Percentiles rank a stretch among this genome's conserved stretches.
phyloP scores from a whole-genome alignment of 1,139 yeast genomes.

The Zygosaccharomyces sapae region DNA sequence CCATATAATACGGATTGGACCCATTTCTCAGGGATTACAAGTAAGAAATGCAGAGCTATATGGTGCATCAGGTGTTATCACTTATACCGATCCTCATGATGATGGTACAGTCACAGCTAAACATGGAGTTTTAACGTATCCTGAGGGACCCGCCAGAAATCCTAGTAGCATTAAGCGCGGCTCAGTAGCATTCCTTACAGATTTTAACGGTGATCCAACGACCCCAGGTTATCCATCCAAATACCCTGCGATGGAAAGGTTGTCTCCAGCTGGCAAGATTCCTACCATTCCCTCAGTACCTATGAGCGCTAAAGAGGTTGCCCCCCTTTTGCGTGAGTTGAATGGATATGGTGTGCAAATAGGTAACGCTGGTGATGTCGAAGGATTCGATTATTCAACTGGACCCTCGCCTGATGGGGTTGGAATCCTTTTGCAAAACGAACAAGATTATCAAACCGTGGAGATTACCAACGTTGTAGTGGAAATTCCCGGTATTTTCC shows the following conservation, averaged over 20 bases:
- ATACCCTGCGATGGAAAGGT: constrained; percentile 36
- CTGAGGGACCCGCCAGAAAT: constrained; percentile 47
- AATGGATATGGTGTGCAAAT: constrained; percentile 35
- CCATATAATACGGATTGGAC: constrained; percentile 59
- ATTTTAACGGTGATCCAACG: constrained; percentile 71
- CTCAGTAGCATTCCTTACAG: constrained; percentile 56
- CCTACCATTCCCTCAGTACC: constrained; percentile 45
- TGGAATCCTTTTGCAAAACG: constrained; percentile 37
- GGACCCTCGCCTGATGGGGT: constrained; percentile 39
- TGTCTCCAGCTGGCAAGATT: constrained; percentile 42
- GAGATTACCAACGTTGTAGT: constrained; percentile 45
- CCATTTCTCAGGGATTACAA: constrained; percentile 45
- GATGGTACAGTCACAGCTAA: constrained; percentile 41
- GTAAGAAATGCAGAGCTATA: constrained; percentile 47
- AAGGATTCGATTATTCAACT: constrained; percentile 38
- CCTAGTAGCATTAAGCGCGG: constrained; percentile 49
- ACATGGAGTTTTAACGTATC: constrained; percentile 43
- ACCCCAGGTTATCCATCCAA: constrained; percentile 52
- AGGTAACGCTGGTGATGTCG: constrained; percentile 38
- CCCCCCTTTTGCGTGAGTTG: constrained; percentile 37
- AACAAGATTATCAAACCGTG: constrained; percentile 38
- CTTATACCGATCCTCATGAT: constrained; percentile 50
- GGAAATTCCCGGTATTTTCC: constrained; percentile 47
- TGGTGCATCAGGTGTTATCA: constrained; percentile 57
- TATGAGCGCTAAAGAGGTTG: constrained; percentile 40